Conservation (phyloP, 768 basidiomycete species). For the Amanita pseudoporphyria region DNA sequence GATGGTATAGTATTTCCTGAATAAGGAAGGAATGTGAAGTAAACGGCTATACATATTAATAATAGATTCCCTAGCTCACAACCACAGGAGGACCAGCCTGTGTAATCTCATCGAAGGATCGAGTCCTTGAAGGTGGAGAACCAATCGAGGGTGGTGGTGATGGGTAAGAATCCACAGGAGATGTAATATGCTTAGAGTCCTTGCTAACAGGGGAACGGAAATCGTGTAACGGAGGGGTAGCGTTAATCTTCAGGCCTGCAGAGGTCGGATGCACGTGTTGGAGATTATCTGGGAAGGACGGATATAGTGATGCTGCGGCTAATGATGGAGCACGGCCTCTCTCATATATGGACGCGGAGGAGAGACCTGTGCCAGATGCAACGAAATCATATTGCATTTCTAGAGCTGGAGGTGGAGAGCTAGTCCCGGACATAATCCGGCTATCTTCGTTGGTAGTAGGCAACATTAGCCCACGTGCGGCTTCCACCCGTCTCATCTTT, state of each 20-base stretch:
- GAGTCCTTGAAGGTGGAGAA: slow-evolving; percentile 22
- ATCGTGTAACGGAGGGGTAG: slow-evolving; percentile 11
- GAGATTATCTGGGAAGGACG: slow-evolving; percentile 10
- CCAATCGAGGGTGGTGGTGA: slow-evolving; percentile 34
- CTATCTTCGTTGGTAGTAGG: slow-evolving; percentile 60
- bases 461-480: slow-evolving; percentile 55
- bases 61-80: background rate
- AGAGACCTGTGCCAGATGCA: slow-evolving; percentile 23
- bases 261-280: slow-evolving; percentile 8
- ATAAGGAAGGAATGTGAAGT: background rate
- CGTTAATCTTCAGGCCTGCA: slow-evolving; percentile 1
- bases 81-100: background rate
- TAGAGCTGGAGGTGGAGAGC: slow-evolving; percentile 24
- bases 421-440: slow-evolving; percentile 34
- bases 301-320: slow-evolving; percentile 13
- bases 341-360: slow-evolving; percentile 24
- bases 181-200: slow-evolving; percentile 13
- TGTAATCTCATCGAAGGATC: slow-evolving; percentile 9
- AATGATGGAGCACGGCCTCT: slow-evolving; percentile 27
- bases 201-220: slow-evolving; percentile 11
- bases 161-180: slow-evolving; percentile 36
- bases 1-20: background rate
- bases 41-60: slow-evolving; percentile 1
- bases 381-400: slow-evolving; percentile 8
- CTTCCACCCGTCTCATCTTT: slow-evolving; percentile 71